Evolutionary conservation across 441 rosid genomes (phyloP).

Genomic region (Eruca vesicaria): DNA sequence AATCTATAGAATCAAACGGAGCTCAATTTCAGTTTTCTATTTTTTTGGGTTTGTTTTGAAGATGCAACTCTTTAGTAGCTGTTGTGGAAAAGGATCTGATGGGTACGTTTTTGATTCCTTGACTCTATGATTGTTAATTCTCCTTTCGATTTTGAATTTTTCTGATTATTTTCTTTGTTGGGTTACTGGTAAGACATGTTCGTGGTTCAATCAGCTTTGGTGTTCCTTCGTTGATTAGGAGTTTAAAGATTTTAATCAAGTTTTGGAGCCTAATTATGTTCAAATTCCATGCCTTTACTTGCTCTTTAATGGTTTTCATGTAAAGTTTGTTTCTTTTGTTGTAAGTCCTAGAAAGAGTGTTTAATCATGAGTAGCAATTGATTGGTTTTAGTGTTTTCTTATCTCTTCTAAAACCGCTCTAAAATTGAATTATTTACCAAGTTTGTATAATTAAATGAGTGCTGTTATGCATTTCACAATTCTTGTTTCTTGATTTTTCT

Average conservation of each 20-base stretch:
- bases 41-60: slow-evolving; percentile 27
- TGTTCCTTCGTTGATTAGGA: slow-evolving; percentile 22
- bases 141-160: background rate
- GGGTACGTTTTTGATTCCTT: slow-evolving; percentile 50
- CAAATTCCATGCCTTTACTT: background rate
- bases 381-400: too few relatives aligned
- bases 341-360: background rate
- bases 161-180: background rate
- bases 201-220: background rate
- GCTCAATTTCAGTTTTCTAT: background rate
- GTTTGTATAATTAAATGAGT: background rate
- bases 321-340: background rate
- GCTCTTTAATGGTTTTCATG: background rate
- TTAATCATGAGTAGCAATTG: too few relatives aligned
- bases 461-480: background rate
- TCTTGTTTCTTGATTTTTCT: background rate
- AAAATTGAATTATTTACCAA: too few relatives aligned
- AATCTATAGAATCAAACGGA: slow-evolving; percentile 4
- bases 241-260: background rate
- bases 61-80: slow-evolving; percentile 72
- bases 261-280: background rate
- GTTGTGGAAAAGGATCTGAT: slow-evolving; percentile 65
- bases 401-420: too few relatives aligned
- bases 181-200: background rate
- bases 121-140: background rate